phyloP scores from a whole-genome alignment of 495 filamentous ascomycete species.

The Talaromyces wortmannii region DNA sequence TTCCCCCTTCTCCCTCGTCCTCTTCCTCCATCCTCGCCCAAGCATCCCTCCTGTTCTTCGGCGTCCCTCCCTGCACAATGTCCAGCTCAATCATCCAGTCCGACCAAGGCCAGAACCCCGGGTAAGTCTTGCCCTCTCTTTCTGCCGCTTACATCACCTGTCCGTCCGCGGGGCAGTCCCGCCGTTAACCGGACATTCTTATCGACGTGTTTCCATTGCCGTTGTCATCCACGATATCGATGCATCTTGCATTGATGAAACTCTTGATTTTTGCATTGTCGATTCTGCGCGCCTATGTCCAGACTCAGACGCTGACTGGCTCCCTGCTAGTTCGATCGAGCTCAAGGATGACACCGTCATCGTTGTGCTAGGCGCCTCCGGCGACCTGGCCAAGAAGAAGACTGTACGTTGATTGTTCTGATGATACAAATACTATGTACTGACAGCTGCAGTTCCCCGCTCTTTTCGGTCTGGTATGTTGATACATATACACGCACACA shows the following conservation, averaged over 20 bases:
- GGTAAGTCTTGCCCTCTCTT: slow-evolving; percentile 45
- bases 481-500: neutral
- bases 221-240: neutral
- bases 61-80: slow-evolving; percentile 37
- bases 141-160: slow-evolving; percentile 41
- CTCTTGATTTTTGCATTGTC: neutral
- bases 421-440: slow-evolving; percentile 12
- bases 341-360: slow-evolving; percentile 98
- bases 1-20: slow-evolving; percentile 12
- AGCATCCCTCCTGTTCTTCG: slow-evolving; percentile 7
- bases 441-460: slow-evolving; percentile 75
- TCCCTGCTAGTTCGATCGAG: slow-evolving; percentile 62
- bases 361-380: slow-evolving; percentile 93
- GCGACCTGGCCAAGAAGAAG: slow-evolving; percentile 99
- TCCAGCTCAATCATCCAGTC: slow-evolving; percentile 56
- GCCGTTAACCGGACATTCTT: neutral
- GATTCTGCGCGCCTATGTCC: neutral
- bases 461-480: slow-evolving; percentile 91
- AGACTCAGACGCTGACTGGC: slow-evolving; percentile 20
- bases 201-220: too few relatives aligned
- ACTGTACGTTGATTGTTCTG: slow-evolving; percentile 55
- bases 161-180: slow-evolving; percentile 16
- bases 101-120: slow-evolving; percentile 53
- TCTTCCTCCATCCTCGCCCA: slow-evolving; percentile 10
- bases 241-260: too few relatives aligned